Evolutionary conservation across 805 yeast species (phyloP).

Genomic region (Suhomyces sp.): DNA sequence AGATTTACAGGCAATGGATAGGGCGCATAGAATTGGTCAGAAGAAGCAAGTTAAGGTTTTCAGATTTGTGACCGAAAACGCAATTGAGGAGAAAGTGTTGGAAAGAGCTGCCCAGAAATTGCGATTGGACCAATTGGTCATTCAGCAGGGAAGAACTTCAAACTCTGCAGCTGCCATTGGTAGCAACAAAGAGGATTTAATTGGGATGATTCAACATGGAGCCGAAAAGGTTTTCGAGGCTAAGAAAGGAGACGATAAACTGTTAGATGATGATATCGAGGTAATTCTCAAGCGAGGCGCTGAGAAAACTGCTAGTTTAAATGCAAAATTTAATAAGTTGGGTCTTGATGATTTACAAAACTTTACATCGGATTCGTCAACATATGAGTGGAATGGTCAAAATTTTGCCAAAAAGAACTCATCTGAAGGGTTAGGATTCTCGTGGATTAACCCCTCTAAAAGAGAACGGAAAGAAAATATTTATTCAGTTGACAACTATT

Average conservation of each 20-base stretch:
- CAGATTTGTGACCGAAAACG: constrained; percentile 91
- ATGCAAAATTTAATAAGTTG: constrained; percentile 77
- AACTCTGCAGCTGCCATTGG: constrained; percentile 47
- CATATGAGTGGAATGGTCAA: constrained; percentile 96
- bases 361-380: constrained; percentile 82
- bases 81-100: constrained; percentile 93
- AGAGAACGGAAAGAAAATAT: constrained; percentile 78
- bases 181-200: constrained; percentile 75
- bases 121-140: constrained; percentile 89
- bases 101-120: constrained; percentile 95
- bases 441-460: constrained; percentile 74
- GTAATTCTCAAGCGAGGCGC: constrained; percentile 78
- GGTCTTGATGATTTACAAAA: constrained; percentile 94
- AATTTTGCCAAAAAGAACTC: constrained; percentile 62
- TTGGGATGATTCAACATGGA: constrained; percentile 96
- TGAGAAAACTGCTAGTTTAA: constrained; percentile 73
- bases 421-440: constrained; percentile 38
- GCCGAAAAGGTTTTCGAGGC: constrained; percentile 83
- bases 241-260: constrained; percentile 23
- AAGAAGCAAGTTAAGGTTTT: constrained; percentile 92
- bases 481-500: constrained; percentile 73
- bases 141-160: constrained; percentile 79
- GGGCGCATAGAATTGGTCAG: constrained; percentile 97
- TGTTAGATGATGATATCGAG: constrained; percentile 73
- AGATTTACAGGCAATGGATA: constrained; percentile 96